Percentiles rank a stretch among this genome's conserved stretches.
These are phyloP conservation scores for Combretum micranthum DNA, from an alignment of 345 rosid species.

Conservation along the genomic window DNA sequence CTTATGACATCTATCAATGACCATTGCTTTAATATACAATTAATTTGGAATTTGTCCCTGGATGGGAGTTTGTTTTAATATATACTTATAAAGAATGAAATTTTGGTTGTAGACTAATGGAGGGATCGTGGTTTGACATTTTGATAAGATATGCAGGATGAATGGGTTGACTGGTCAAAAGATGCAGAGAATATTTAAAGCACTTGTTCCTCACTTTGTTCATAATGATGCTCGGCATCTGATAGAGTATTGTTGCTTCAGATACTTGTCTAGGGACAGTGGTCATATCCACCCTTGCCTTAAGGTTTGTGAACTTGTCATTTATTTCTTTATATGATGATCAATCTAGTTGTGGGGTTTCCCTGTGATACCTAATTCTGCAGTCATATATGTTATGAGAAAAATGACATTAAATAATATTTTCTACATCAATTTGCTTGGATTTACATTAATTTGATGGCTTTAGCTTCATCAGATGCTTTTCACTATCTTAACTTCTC, in stretches of 20 bases:
- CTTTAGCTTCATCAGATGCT: too few species aligned
- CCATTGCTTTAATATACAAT: too few species aligned
- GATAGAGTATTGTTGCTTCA: conserved; percentile 92
- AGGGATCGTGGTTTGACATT: conserved; percentile 28
- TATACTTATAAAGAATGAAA: not conserved
- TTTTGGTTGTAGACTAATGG: conserved; percentile 13
- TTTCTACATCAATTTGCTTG: too few species aligned
- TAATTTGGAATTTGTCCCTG: too few species aligned
- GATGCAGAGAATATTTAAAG: conserved; percentile 75
- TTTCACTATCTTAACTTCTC: too few species aligned
- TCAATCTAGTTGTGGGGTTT: too few species aligned
- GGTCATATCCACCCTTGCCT: conserved; percentile 74
- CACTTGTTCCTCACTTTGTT: conserved; percentile 57
- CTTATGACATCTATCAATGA: too few species aligned
- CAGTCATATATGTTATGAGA: too few species aligned
- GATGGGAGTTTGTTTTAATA: too few species aligned
- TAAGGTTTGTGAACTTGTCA: conserved; percentile 44
- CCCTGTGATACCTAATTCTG: too few species aligned
- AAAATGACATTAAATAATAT: too few species aligned
- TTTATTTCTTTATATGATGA: not conserved
- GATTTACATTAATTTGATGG: too few species aligned
- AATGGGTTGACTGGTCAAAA: conserved; percentile 81
- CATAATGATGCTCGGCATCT: conserved; percentile 60
- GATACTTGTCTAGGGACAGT: conserved; percentile 80
- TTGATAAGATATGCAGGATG: conserved; percentile 70